Base-by-base conservation (phyloP, 768 basidiomycete species). In the Boletus insuetus region DNA sequence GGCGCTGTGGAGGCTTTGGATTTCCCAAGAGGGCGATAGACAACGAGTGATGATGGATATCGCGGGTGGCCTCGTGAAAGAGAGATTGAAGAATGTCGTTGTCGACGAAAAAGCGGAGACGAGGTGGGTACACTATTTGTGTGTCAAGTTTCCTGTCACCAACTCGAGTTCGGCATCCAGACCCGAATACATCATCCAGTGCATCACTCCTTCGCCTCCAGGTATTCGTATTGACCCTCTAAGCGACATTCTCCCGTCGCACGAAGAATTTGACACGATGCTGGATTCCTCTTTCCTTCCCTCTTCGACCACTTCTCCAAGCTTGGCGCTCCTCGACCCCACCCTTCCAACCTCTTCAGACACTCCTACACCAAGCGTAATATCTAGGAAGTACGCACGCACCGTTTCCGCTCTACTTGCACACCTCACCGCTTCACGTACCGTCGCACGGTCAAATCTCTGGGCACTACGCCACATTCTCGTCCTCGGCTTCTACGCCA, bases 391-490 rank as follows among this genome's bases (percentile, higher is more conserved):
- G 3, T 92, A 93, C 64, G 83, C 85, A 3, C 83, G 94, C 17
- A 73, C 78, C 6, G 77, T 84, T 13, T 68, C 71, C 35, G 84
- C 83, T 0, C 69, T 91, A 6, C 68, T 91, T 3, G 73, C 79
- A 1, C 67, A 82, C 26, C 74, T 91, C 53, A 60, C 74, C 6
- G 73, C 79, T 7, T 82, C 91, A 59, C 83, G 91, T 37, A 74
- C 80, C n/a, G 58, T 79, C 2, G 83, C 86, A 4, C 81, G 76
- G 47, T 71, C 73, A 16, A 80, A 88, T 49, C 61, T 83, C 0
- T 89, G 87, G 86, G 78, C 82, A 0, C 66, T 98, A 6, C 80
- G 82, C 10, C 89, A 93, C 65, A 74, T 93, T 51, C 70, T 90
- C 10, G 78, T 82, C 0, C 74, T 93, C 22, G 74, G 77, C 1